Percentiles rank a stretch among this genome's conserved stretches.
Evolutionary conservation across 2,329 filamentous ascomycete species (phyloP).

Genomic region (Xylogone sp.): DNA sequence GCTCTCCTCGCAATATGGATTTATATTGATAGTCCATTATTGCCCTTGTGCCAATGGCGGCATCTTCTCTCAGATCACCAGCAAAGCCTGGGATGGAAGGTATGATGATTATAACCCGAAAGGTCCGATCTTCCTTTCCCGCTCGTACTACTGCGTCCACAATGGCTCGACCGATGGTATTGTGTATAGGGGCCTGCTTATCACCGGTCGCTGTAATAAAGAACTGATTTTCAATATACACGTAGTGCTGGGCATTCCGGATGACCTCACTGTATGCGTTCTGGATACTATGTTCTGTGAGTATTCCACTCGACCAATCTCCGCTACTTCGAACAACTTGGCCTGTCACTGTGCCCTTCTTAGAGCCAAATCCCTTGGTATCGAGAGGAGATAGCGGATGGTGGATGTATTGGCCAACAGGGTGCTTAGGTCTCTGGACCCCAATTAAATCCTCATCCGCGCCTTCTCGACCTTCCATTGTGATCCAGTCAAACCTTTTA

Average conservation of each 20-base stretch:
- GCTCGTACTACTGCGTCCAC: conserved; percentile 86
- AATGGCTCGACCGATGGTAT: conserved; percentile 82
- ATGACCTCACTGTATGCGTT: conserved; percentile 86
- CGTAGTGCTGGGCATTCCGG: conserved; percentile 80
- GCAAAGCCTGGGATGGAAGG: conserved; percentile 93
- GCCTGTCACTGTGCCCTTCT: conserved; percentile 71
- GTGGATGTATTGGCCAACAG: conserved; percentile 80
- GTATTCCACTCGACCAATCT: conserved; percentile 91
- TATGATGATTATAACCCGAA: conserved; percentile 85
- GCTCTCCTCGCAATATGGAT: conserved; percentile 84
- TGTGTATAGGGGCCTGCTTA: conserved; percentile 81
- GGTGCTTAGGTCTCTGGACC: conserved; percentile 84
- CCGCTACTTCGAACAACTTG: conserved; percentile 87
- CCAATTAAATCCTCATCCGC: conserved; percentile 81
- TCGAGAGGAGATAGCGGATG: conserved; percentile 72
- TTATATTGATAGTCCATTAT: conserved; percentile 99
- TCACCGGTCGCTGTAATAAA: conserved; percentile 92
- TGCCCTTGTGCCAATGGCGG: conserved; percentile 79
- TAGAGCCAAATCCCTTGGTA: conserved; percentile 55
- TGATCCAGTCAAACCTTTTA: conserved; percentile 77
- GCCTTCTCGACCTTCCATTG: conserved; percentile 70
- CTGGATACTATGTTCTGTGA: conserved; percentile 80
- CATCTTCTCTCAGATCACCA: conserved; percentile 79
- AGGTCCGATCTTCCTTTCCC: conserved; percentile 78
- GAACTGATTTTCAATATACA: conserved; percentile 99